A percentile compares a stretch with the other conserved stretches of the same genome.
Conservation (phyloP, 257 asterid species). For the Fraxinus americana region DNA sequence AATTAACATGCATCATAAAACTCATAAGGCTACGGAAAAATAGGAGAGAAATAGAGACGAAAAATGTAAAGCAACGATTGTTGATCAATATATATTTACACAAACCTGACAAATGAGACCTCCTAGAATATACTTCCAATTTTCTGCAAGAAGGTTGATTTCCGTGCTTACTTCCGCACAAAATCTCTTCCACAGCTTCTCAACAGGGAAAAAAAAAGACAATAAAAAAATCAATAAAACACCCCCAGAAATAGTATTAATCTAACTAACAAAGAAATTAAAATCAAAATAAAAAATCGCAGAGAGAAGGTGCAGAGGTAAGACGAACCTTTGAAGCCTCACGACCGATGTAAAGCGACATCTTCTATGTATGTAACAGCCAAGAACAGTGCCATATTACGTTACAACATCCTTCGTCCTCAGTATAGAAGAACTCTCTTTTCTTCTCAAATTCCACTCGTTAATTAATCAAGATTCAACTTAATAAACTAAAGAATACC, state of each 20-base stretch:
- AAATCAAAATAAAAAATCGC: not conserved
- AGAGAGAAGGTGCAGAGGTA: not conserved
- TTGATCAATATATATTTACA: constrained; percentile 15
- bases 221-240: not conserved
- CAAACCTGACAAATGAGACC: constrained; percentile 70
- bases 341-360: constrained; percentile 95
- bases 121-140: constrained; percentile 69
- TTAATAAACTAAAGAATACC: not conserved
- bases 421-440: constrained; percentile 1
- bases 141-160: constrained; percentile 65
- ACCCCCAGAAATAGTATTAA: constrained; percentile 6
- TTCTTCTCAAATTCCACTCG: not conserved
- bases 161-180: constrained; percentile 56
- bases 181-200: constrained; percentile 70
- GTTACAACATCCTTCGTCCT: constrained; percentile 49
- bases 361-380: constrained; percentile 36
- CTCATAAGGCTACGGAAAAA: not conserved
- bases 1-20: not conserved
- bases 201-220: not conserved
- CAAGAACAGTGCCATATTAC: constrained; percentile 61
- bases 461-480: constrained; percentile 17
- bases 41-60: not conserved
- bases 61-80: constrained; percentile 13
- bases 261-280: constrained; percentile 7
- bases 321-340: constrained; percentile 87